These are phyloP conservation scores for Naematelia aurantialba DNA, from an alignment of 768 basidiomycete genomes.

Conservation along the genomic window DNA sequence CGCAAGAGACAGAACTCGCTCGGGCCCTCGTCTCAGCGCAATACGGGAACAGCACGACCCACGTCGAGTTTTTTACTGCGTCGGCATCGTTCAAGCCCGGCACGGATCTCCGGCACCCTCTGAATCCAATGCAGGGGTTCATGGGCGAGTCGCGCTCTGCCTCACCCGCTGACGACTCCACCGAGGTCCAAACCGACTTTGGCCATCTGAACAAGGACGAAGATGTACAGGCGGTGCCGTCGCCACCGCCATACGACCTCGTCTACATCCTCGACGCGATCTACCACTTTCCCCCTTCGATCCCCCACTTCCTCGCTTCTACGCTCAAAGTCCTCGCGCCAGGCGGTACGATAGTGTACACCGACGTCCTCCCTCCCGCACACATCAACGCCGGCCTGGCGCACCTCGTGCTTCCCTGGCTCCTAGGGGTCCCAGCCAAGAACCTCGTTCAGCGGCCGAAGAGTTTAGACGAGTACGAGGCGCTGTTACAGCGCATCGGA, in stretches of 20 bases:
- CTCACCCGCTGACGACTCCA: too few relatives aligned
- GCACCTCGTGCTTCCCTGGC: constrained; percentile 21
- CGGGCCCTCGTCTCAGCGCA: constrained; percentile 11
- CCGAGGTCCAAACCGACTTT: neutral
- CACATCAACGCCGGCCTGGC: constrained; percentile 11
- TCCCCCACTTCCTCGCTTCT: constrained; percentile 23
- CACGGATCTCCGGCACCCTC: constrained; percentile 31
- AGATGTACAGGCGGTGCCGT: constrained; percentile 1
- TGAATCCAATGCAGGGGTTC: constrained; percentile 38
- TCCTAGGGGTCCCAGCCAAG: constrained; percentile 23
- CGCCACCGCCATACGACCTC: constrained; percentile 33
- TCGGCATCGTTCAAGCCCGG: constrained; percentile 26
- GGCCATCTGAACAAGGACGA: constrained; percentile 19
- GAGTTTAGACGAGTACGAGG: constrained; percentile 19
- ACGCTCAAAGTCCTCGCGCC: constrained; percentile 13
- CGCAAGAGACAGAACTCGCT: constrained; percentile 21
- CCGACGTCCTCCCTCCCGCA: constrained; percentile 37
- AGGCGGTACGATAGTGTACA: constrained; percentile 32
- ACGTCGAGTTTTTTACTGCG: constrained; percentile 18
- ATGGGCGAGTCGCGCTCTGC: constrained; percentile 17
- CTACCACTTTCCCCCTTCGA: constrained; percentile 39
- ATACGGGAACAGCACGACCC: constrained; percentile 10
- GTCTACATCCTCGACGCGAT: constrained; percentile 43
- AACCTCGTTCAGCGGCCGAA: constrained; percentile 23
- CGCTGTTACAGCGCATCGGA: constrained; percentile 18